A percentile compares a stretch with the other conserved stretches of the same genome.
These are phyloP conservation scores for Puccinia novopanici DNA, from an alignment of 1,284 basidiomycete species.

Conservation along the genomic window DNA sequence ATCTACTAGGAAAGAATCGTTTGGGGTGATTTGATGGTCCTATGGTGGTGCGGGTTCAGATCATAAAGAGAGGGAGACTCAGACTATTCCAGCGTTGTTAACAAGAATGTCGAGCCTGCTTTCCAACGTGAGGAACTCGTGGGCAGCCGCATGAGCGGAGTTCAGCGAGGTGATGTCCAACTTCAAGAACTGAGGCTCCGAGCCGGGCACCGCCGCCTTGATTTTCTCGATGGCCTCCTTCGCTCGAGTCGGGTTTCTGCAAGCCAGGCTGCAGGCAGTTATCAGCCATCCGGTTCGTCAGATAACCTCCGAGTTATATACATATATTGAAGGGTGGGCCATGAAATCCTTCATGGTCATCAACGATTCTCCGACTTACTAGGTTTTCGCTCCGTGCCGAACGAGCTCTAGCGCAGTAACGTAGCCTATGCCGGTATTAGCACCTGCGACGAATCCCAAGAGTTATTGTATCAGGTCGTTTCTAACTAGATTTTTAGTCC, in stretches of 20 bases:
- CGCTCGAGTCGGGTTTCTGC: conserved; percentile 7
- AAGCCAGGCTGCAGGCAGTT: conserved; percentile 33
- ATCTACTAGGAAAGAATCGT: no score
- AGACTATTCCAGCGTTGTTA: conserved; percentile 56
- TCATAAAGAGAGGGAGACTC: no score
- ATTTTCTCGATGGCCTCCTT: conserved; percentile 38
- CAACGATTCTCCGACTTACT: conserved; percentile 25
- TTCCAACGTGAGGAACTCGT: conserved; percentile 55
- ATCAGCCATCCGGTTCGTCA: background rate
- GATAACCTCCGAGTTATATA: background rate
- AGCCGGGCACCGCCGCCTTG: conserved; percentile 51
- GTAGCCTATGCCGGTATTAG: conserved; percentile 37
- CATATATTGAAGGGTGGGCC: no score
- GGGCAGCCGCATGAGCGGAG: conserved; percentile 55
- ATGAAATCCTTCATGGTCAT: no score
- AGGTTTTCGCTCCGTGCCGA: conserved; percentile 43
- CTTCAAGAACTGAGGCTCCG: conserved; percentile 56
- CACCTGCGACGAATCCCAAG: background rate
- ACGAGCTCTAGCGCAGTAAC: conserved; percentile 27
- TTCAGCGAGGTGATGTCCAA: conserved; percentile 58
- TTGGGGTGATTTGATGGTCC: no score
- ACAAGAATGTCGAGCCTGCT: conserved; percentile 58
- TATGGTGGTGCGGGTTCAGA: no score
- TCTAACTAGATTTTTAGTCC: no score
- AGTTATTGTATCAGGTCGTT: background rate